These are phyloP conservation scores for Exobasidium rhododendri DNA, from an alignment of 1,284 basidiomycete species.

Conservation along the genomic window DNA sequence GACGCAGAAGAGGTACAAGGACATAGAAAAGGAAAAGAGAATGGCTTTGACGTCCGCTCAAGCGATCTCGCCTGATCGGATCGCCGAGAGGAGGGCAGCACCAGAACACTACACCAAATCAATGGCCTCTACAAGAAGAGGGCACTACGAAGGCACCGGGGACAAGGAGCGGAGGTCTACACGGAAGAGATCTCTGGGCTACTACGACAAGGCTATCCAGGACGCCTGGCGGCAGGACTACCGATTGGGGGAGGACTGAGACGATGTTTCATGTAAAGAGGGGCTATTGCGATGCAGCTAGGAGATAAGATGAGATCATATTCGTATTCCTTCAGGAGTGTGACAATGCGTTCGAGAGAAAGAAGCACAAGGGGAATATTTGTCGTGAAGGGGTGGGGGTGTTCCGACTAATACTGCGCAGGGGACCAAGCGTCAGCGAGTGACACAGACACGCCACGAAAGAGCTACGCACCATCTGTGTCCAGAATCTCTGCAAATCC, in stretches of 20 bases:
- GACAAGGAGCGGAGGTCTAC: neutral
- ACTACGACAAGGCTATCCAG: slow-evolving; percentile 1
- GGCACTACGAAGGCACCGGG: neutral
- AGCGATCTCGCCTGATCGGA: slow-evolving; percentile 1
- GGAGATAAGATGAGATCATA: no score
- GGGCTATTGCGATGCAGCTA: no score
- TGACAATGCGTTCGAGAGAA: no score
- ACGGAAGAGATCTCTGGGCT: neutral
- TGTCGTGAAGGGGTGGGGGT: no score
- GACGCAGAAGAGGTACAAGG: neutral
- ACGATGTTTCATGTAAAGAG: no score
- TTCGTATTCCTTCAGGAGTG: no score
- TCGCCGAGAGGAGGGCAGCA: neutral
- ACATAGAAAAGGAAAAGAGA: slow-evolving; percentile 1
- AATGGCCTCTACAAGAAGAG: neutral
- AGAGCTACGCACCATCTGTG: neutral
- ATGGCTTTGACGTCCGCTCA: neutral
- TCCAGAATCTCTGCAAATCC: neutral
- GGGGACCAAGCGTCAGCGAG: no score
- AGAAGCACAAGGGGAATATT: no score
- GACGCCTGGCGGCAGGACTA: neutral
- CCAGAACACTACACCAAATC: no score
- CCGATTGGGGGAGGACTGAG: no score
- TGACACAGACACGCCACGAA: no score
- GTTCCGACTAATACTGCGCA: no score